Base-by-base conservation (phyloP, 805 yeast genomes). In the Saccharomyces mikatae region DNA sequence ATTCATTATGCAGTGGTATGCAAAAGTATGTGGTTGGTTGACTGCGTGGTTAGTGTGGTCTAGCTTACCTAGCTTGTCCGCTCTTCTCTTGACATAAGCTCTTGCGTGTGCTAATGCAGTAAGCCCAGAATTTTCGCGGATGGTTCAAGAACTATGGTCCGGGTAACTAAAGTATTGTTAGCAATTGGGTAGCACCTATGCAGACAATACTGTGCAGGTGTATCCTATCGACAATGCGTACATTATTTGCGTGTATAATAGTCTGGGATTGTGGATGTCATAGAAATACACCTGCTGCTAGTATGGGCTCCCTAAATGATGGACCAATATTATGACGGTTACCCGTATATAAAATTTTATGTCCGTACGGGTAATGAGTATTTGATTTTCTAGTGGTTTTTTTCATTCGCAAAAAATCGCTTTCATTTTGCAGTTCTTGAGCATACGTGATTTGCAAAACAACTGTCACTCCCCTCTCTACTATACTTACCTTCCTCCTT, bases 1-100 rank as follows among this genome's bases (percentile, higher is more conserved):
- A 75, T 94, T 94, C 99, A 94, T 92, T 27, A 31, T n/a, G 48
- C 48, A 21, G 29, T 22, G n/a, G 17, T 46, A 8, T 26, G n/a
- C 30, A 6, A 26, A 24, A 4, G 48, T 46, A 9, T 14, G 8
- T 46, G 29, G 48, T 21, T 27, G 10, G 28, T 9, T 26, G 29
- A 26, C 24, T 44, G 31, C 36, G 36, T 31, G 13, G 36, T 14
- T 13, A 13, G 6, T 14, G 2, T 31, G 3, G n/a, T 11, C 36
- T 31, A 17, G n/a, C 6, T 17, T 13, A 21, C 13, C 21, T 22
- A 24, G n/a, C 41, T 48, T 13, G 14, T 24, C 9, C 11, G 44
- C 44, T 36, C 44, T 36, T 36, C 44, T 36, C 13, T 36, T 36
- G 24, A 36, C 44, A 6, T 24, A 22, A 17, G 11, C 44, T 36